Conservation (phyloP, 2,329 filamentous ascomycete genomes). For the Cryphonectria carpinicola region DNA sequence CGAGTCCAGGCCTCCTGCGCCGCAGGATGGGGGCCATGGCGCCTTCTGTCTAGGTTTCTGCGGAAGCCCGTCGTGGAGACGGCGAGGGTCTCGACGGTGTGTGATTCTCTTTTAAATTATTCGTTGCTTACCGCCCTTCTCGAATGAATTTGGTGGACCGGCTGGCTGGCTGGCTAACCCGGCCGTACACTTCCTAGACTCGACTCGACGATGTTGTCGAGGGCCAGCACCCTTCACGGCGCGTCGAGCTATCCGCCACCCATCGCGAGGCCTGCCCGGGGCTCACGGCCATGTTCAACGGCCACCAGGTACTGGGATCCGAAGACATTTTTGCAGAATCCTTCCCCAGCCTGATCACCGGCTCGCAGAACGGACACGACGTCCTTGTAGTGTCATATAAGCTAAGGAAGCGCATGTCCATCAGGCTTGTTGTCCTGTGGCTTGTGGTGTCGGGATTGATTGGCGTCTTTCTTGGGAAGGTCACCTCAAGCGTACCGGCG, state of each 20-base stretch:
- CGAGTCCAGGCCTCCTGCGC: neutral
- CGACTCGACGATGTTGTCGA: neutral
- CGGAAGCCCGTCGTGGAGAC: neutral
- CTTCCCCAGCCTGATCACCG: neutral
- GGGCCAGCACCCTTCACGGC: neutral
- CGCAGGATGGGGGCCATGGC: neutral
- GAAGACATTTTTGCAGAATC: neutral
- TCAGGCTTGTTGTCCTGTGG: neutral
- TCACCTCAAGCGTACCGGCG: neutral
- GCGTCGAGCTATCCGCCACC: neutral
- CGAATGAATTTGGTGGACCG: neutral
- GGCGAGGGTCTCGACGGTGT: neutral
- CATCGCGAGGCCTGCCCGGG: neutral
- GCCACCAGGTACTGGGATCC: neutral
- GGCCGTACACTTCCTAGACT: neutral
- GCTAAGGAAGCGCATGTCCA: neutral
- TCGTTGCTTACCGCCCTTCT: too few species aligned
- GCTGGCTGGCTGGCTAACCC: neutral
- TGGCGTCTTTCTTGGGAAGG: neutral
- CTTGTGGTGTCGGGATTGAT: neutral
- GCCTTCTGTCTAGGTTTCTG: neutral
- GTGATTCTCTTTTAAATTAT: neutral
- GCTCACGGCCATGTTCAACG: neutral
- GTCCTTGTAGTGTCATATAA: neutral
- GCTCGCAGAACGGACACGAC: neutral